phyloP scores from a whole-genome alignment of 2,329 filamentous ascomycete species.

The Fusarium sulawesiense region DNA sequence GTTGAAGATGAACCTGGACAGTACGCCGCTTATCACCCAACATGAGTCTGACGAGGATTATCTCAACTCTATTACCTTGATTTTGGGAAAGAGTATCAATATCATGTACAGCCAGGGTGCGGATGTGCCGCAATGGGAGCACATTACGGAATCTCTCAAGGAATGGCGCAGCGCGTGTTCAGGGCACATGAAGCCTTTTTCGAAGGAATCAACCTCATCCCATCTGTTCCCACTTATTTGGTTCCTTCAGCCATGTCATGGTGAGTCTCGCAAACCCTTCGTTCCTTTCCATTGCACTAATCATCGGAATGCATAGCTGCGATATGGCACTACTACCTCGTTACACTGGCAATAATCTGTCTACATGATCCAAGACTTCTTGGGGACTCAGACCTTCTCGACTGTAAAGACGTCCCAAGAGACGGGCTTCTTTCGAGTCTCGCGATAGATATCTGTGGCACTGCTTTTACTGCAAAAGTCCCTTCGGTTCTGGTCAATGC shows the following conservation, averaged over 20 bases:
- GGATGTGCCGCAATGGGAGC: slow-evolving; percentile 32
- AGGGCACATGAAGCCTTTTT: slow-evolving; percentile 49
- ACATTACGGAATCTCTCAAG: slow-evolving; percentile 38
- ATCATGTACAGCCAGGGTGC: slow-evolving; percentile 44
- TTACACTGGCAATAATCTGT: slow-evolving; percentile 50
- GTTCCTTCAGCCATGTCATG: slow-evolving; percentile 57
- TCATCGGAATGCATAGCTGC: slow-evolving; percentile 49
- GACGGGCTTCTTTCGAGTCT: slow-evolving; percentile 49
- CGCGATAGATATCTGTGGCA: slow-evolving; percentile 56
- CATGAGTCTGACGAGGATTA: slow-evolving; percentile 36
- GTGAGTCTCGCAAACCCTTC: slow-evolving; percentile 44
- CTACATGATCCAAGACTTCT: slow-evolving; percentile 17
- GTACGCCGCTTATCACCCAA: slow-evolving; percentile 31
- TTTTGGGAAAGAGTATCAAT: slow-evolving; percentile 59
- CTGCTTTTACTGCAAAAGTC: slow-evolving; percentile 58
- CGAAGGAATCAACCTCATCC: background rate
- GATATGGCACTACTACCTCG: slow-evolving; percentile 57
- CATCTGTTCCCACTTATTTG: slow-evolving; percentile 53
- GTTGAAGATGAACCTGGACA: slow-evolving; percentile 55
- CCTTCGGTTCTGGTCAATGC: slow-evolving; percentile 59
- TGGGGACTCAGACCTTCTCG: background rate
- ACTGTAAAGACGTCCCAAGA: background rate
- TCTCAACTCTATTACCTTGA: slow-evolving; percentile 56
- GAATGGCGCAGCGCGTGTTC: slow-evolving; percentile 52
- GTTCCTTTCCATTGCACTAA: background rate